Percentiles rank a stretch among this genome's conserved stretches.
phyloP scores from a whole-genome alignment of 2,329 filamentous ascomycete genomes.

The Massarina eburnea region DNA sequence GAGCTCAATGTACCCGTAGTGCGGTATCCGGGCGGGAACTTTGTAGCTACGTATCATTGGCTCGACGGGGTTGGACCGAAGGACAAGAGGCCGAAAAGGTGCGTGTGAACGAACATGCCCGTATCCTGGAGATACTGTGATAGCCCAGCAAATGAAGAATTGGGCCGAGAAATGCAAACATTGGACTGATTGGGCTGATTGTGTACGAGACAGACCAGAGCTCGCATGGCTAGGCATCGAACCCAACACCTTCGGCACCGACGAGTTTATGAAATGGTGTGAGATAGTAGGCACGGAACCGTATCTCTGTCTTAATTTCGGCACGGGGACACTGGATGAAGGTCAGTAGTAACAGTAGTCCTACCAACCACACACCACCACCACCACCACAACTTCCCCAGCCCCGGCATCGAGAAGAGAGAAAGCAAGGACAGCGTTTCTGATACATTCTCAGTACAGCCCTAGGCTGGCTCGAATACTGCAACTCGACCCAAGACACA shows the following conservation, averaged over 20 bases:
- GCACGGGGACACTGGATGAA: constrained; percentile 64
- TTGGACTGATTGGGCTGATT: constrained; percentile 1
- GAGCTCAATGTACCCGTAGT: constrained; percentile 77
- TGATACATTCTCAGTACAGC: constrained; percentile 45
- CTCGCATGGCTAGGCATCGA: constrained; percentile 79
- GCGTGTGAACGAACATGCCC: neutral
- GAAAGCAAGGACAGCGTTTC: constrained; percentile 23
- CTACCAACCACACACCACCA: neutral
- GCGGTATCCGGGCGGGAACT: constrained; percentile 82
- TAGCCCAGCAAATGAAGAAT: no score
- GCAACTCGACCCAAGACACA: constrained; percentile 75
- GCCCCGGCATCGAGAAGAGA: neutral
- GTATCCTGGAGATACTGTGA: no score
- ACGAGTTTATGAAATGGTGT: constrained; percentile 86
- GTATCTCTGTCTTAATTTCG: constrained; percentile 79
- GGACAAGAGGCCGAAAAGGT: constrained; percentile 64
- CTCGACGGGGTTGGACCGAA: constrained; percentile 75
- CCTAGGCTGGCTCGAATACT: constrained; percentile 82
- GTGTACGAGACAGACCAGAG: constrained; percentile 58
- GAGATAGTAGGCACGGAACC: constrained; percentile 72
- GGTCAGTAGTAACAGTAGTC: no score
- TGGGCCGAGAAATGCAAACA: neutral
- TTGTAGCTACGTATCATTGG: constrained; percentile 85
- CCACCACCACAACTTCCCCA: neutral
- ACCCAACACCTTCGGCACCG: constrained; percentile 78